Evolutionary conservation across 441 rosid species (phyloP), one percentile per base, ranked within the genome.

Genomic region (Pelargonium myrrhifolium): DNA sequence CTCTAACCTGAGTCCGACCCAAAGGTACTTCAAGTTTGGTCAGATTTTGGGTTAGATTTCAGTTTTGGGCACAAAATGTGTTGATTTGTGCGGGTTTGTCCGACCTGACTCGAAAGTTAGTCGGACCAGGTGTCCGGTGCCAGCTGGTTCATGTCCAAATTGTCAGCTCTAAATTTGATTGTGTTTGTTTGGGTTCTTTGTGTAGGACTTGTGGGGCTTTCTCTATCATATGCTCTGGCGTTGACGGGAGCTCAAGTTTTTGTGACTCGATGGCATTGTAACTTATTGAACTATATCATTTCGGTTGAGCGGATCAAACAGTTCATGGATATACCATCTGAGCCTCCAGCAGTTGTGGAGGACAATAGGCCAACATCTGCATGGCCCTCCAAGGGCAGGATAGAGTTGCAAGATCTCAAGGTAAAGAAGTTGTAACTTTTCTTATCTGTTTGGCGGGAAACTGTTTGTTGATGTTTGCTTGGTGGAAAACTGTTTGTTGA

Each of bases 131-230:
- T n/a, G n/a, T n/a, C n/a, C n/a, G n/a, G n/a, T n/a, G n/a, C n/a
- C n/a, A n/a, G n/a, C n/a, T n/a, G n/a, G n/a, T n/a, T n/a, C n/a
- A n/a, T n/a, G n/a, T n/a, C n/a, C n/a, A n/a, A n/a, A n/a, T n/a
- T n/a, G n/a, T n/a, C n/a, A n/a, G n/a, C n/a, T n/a, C n/a, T n/a
- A n/a, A n/a, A n/a, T n/a, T n/a, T n/a, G 2, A 43, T 14, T 37
- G 6, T 37, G 42, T 9, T 26, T 3, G 17, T 37, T 14, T n/a
- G 31, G 43, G 47, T 4, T 26, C 39, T 49, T 21, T 58, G 15
- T 76, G 74, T 83, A 93, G 97, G 90, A 26, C 85, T 93, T 35
- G 92, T 90, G 14, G 98, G 97, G n/a, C 89, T 93, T 10, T 89
- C 95, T 0, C 83, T 93, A 65, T 90, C 97, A 6, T 93, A 90